phyloP scores from a whole-genome alignment of 768 basidiomycete genomes.

The Kondoa malvinella region DNA sequence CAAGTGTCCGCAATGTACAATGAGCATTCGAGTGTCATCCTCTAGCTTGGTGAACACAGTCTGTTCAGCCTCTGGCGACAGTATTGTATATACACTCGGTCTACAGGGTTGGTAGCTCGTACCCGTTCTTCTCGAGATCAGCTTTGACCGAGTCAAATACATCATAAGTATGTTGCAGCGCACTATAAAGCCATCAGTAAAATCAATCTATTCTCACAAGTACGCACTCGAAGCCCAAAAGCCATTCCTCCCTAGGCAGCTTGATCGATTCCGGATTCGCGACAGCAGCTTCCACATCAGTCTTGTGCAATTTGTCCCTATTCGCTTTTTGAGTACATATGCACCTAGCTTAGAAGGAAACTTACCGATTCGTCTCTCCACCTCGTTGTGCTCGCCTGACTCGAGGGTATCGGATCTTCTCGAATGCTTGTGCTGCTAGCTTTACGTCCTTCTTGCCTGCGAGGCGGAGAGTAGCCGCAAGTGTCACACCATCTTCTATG shows the following conservation, averaged over 20 bases:
- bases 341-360: not conserved
- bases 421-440: not conserved
- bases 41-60: too few species aligned
- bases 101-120: not conserved
- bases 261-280: not conserved
- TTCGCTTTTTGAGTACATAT: not conserved
- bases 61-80: too few species aligned
- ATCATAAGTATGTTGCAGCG: not conserved
- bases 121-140: not conserved
- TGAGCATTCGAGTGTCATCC: too few species aligned
- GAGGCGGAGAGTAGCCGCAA: not conserved
- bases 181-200: not conserved
- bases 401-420: not conserved
- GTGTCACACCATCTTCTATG: not conserved
- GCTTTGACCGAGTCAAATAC: not conserved
- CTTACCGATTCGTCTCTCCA: not conserved
- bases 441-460: not conserved
- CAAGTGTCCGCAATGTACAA: conserved; percentile 62
- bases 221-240: conserved; percentile 29
- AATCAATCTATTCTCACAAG: conserved; percentile 38
- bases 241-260: not conserved
- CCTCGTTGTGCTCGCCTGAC: not conserved
- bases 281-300: not conserved
- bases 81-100: too few species aligned
- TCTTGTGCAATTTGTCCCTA: not conserved